A percentile compares a stretch with the other conserved stretches of the same genome.
phyloP scores from a whole-genome alignment of 2,329 filamentous ascomycete genomes.

The Leptosphaerulina australis region DNA sequence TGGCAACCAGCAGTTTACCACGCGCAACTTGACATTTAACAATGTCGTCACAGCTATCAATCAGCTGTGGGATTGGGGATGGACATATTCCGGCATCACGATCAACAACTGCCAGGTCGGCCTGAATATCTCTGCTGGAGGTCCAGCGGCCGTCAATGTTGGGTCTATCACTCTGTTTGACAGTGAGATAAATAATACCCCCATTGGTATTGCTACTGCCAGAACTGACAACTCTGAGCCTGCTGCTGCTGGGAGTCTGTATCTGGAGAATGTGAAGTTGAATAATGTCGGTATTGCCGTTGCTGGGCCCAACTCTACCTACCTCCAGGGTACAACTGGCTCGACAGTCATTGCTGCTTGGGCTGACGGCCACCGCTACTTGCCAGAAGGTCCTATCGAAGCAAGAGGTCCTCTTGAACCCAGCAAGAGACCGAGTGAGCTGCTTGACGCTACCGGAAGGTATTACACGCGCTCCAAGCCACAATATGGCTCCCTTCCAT shows the following conservation, averaged over 20 bases:
- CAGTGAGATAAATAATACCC: constrained; percentile 57
- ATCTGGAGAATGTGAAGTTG: constrained; percentile 65
- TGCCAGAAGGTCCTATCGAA: constrained; percentile 49
- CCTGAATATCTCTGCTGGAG: constrained; percentile 55
- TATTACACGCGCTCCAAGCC: constrained; percentile 60
- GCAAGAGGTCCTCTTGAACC: constrained; percentile 54
- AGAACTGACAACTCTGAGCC: constrained; percentile 52
- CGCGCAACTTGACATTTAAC: constrained; percentile 61
- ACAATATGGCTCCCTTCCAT: constrained; percentile 55
- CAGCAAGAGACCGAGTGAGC: constrained; percentile 47
- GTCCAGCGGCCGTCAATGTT: constrained; percentile 51
- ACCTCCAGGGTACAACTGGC: constrained; percentile 35
- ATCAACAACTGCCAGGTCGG: constrained; percentile 61
- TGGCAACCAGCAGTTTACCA: constrained; percentile 62
- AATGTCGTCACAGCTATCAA: constrained; percentile 60
- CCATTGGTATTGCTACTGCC: constrained; percentile 58
- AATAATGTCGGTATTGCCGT: constrained; percentile 53
- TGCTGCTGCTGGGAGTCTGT: constrained; percentile 56
- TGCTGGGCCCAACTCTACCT: constrained; percentile 29
- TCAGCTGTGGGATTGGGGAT: constrained; percentile 66
- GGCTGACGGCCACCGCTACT: constrained; percentile 44
- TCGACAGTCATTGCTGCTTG: constrained; percentile 34
- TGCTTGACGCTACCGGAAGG: constrained; percentile 54
- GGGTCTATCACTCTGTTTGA: constrained; percentile 66
- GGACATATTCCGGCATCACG: constrained; percentile 58